A percentile compares a stretch with the other conserved stretches of the same genome.
Evolutionary conservation across 345 rosid species (phyloP).

Genomic region (Hypericum perforatum): DNA sequence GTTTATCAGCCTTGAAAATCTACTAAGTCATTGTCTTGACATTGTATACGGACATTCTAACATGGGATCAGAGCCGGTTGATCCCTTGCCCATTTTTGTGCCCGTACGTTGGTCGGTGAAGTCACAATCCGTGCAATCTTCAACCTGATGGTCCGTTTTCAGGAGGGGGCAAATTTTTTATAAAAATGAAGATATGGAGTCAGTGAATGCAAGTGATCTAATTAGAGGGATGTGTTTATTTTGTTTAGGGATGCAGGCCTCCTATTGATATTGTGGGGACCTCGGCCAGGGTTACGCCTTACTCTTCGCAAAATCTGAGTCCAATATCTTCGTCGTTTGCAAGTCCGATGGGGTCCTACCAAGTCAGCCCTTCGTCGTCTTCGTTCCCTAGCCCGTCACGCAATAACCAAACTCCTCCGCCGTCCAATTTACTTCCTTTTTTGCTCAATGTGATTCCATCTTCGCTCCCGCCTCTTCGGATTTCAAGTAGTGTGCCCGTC

Average conservation of each 20-base stretch:
- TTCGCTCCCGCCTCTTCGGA: conserved; percentile 84
- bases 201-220: too few species aligned
- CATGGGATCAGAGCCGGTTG: too few species aligned
- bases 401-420: conserved; percentile 18
- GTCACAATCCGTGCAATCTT: too few species aligned
- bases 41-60: too few species aligned
- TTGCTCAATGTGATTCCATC: conserved; percentile 58
- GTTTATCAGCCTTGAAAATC: too few species aligned
- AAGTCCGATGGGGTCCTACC: conserved; percentile 23
- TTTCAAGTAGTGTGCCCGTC: conserved; percentile 91
- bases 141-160: too few species aligned
- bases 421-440: conserved; percentile 49
- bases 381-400: conserved; percentile 85
- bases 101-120: too few species aligned
- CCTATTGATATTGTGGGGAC: conserved; percentile 47
- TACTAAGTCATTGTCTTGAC: too few species aligned
- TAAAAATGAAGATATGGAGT: too few species aligned
- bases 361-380: conserved; percentile 79
- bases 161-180: too few species aligned
- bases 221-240: not conserved
- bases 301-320: conserved; percentile 73
- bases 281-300: conserved; percentile 47
- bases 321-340: conserved; percentile 37
- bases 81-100: too few species aligned
- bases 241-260: conserved; percentile 70